Evolutionary conservation across 2,329 filamentous ascomycete genomes (phyloP), one percentile per base, ranked within the genome.

Genomic region (Colletotrichum zoysiae): DNA sequence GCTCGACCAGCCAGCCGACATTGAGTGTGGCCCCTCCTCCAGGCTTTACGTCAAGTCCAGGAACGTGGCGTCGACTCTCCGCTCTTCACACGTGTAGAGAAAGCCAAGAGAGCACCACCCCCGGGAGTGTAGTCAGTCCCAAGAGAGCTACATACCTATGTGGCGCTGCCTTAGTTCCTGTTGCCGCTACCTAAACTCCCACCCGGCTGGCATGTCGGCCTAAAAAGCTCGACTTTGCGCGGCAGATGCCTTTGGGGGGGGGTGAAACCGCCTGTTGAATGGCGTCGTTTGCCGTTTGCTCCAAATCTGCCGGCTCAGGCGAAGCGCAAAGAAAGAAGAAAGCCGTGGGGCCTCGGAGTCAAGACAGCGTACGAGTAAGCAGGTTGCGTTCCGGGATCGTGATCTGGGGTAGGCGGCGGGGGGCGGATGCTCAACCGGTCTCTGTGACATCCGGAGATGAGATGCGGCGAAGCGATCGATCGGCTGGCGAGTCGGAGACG

Each of bases 31-130:
- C 42, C 44, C n/a, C n/a, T n/a, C n/a, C 44, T 16, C 48, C 42
- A 64, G 65, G 60, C 59, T 69, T 64, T 60, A 60, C 59, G 59
- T 71, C 69, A 60, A 69, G 58, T 55, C 44, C 69, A 71, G 69
- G 69, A 71, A 71, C 69, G 55, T 71, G 65, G 69, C 65, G 69
- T 50, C 46, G 42, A 50, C 46, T 64, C 30, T 33, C 59, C 58
- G 65, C 58, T 63, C 18, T 62, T 59, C n/a, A 48, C 46, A 48
- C 46, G 46, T 48, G 20, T 48, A 23, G 55, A 30, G 33, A 30
- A 38, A 40, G 23, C 50, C 7, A 16, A 38, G n/a, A 46, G 40
- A 50, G 23, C 20, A 48, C 20, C n/a, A n/a, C n/a, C n/a, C 20
- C 65, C 65, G 14, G 38, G 53, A 46, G 51, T 20, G 51, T 57